Evolutionary conservation across 139 green algal species (phyloP).

Genomic region (Pseudopediastrum boryanum): DNA sequence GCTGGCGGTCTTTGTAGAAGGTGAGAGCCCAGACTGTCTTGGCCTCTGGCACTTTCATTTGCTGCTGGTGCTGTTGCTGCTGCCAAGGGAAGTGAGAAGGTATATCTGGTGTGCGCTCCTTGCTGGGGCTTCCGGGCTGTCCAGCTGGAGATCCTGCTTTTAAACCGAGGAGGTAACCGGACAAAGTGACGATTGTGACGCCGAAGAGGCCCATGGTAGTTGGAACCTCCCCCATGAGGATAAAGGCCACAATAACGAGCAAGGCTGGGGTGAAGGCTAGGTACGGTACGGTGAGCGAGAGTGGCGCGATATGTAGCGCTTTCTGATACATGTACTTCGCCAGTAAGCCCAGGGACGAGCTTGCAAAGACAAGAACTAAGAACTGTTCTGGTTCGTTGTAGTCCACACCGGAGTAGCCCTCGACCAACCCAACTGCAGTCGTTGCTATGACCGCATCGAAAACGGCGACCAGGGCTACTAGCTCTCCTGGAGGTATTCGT

Average conservation of each 20-base stretch:
- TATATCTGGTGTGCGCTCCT: too few relatives aligned
- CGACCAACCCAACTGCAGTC: background rate
- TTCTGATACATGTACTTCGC: conserved; percentile 50
- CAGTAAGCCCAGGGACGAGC: background rate
- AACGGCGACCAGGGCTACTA: conserved; percentile 38
- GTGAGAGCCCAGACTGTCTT: too few relatives aligned
- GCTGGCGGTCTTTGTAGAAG: too few relatives aligned
- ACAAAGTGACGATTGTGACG: conserved; percentile 44
- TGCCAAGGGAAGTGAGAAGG: too few relatives aligned
- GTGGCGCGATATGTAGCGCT: conserved; percentile 57
- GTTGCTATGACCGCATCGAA: conserved; percentile 39
- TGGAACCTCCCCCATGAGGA: conserved; percentile 57
- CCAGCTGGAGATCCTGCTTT: too few relatives aligned
- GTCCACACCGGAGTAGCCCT: background rate
- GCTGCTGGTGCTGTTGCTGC: too few relatives aligned
- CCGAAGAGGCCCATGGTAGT: conserved; percentile 44
- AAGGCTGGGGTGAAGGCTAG: conserved; percentile 71
- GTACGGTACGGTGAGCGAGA: conserved; percentile 69
- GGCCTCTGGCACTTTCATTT: too few relatives aligned
- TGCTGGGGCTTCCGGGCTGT: too few relatives aligned
- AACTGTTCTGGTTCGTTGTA: background rate
- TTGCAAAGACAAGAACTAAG: conserved; percentile 1
- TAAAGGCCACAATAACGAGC: conserved; percentile 46
- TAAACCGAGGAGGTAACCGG: conserved; percentile 52
- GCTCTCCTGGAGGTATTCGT: conserved; percentile 27